Base-by-base conservation (phyloP, 208 protist genomes). In the Acanthamoeba culbertsoni region DNA sequence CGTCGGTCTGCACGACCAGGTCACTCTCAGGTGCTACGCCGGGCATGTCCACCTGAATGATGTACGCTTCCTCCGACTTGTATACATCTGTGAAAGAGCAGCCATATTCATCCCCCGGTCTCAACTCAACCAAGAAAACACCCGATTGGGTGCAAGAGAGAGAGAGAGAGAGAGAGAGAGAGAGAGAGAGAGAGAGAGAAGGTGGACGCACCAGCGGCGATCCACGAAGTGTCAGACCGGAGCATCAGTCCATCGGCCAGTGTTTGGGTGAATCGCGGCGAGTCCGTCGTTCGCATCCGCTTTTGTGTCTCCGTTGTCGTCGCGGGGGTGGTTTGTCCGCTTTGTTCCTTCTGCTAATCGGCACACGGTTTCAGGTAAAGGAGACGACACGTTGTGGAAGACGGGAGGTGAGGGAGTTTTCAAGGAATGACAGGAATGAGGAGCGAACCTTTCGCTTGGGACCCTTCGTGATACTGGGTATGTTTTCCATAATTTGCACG, bases 401-500 rank as follows among this genome's bases (percentile, higher is more conserved):
- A n/a, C n/a, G n/a, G n/a, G n/a, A n/a, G n/a, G n/a, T n/a, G n/a
- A n/a, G n/a, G n/a, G n/a, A n/a, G n/a, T n/a, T n/a, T n/a, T n/a
- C n/a, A n/a, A n/a, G 23, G 51, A 59, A 59, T 59, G 51, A 59
- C 51, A 59, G n/a, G 51, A 59, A 23, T 77, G 35, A 84, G 73
- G 7, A 18, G 73, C 37, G 46, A 0, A 51, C 46, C 46, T 92
- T 92, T 1, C 59, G 51, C 31, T 92, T 92, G 48, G 23, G 31
- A 23, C 59, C 77, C 35, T 82, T 92, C 57, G 90, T 62, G 88
- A 91, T 26, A 26, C 65, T 86, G 26, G 77, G 88, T 45, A 95
- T 92, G 62, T 92, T 93, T 45, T 95, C 88, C 94, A 95, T 95
- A 42, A 95, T 95, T 55, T 37, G 75, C 23, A 37, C 2, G 43